Conservation (phyloP, 208 protist genomes). For the Leishmania major region DNA sequence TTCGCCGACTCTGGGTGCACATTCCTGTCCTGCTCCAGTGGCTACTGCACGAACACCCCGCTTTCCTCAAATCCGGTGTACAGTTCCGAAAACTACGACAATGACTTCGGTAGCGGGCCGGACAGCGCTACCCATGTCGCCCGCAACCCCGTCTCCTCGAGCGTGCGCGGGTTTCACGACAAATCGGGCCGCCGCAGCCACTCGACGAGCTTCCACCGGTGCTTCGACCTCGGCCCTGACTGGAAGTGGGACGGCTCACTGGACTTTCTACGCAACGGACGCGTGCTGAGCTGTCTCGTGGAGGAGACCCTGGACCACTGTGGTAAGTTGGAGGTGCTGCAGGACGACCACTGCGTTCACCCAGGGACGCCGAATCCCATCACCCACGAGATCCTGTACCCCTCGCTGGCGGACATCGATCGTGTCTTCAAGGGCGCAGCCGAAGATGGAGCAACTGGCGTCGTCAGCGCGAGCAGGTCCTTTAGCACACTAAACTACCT, state of each 20-base stretch:
- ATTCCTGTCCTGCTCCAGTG: neutral
- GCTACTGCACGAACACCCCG: neutral
- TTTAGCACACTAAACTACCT: conserved; percentile 21
- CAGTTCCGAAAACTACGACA: neutral
- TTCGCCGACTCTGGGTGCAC: neutral
- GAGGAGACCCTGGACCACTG: conserved; percentile 37
- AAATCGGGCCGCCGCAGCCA: conserved; percentile 3
- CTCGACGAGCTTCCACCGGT: conserved; percentile 12
- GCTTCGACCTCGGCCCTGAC: conserved; percentile 30
- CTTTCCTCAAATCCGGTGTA: neutral
- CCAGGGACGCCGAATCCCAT: conserved; percentile 10
- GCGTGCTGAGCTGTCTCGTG: conserved; percentile 32
- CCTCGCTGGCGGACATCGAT: conserved; percentile 43
- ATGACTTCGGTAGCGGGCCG: neutral
- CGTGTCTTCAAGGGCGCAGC: neutral
- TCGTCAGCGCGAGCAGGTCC: neutral
- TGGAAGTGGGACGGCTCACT: conserved; percentile 45
- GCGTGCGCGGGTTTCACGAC: conserved; percentile 2
- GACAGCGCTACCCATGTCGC: conserved; percentile 12
- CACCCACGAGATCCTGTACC: conserved; percentile 38
- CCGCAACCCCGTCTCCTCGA: neutral
- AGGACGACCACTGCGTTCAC: conserved; percentile 20
- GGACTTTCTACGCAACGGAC: conserved; percentile 53
- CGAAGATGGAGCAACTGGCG: neutral
- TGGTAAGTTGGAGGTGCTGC: conserved; percentile 28